Evolutionary conservation across 2,329 filamentous ascomycete genomes (phyloP).

Genomic region (Fusarium keratoplasticum): DNA sequence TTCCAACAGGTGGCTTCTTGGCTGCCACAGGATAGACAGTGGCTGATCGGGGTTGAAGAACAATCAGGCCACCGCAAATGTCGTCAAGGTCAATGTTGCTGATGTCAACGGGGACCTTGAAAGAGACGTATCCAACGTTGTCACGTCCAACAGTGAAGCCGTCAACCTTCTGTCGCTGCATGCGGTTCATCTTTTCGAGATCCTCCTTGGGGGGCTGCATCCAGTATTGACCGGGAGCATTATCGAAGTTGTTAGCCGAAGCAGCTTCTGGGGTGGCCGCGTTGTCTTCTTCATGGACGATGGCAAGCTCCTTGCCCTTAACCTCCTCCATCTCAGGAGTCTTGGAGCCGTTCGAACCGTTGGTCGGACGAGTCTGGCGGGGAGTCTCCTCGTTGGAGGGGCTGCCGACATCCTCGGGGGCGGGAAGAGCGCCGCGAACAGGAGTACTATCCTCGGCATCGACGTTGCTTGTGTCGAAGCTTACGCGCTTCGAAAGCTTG

Average conservation of each 20-base stretch:
- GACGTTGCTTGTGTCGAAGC: constrained; percentile 79
- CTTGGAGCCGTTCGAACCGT: constrained; percentile 55
- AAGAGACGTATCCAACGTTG: constrained; percentile 83
- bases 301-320: constrained; percentile 79
- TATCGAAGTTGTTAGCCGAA: constrained; percentile 49
- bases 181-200: constrained; percentile 81
- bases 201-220: constrained; percentile 82
- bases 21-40: constrained; percentile 85
- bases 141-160: constrained; percentile 86
- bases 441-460: constrained; percentile 51
- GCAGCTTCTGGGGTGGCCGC: constrained; percentile 45
- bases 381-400: constrained; percentile 52
- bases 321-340: constrained; percentile 77
- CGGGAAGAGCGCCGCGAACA: constrained; percentile 50
- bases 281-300: constrained; percentile 78
- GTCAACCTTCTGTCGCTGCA: constrained; percentile 79
- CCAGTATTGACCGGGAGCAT: constrained; percentile 83
- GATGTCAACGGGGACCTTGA: constrained; percentile 85
- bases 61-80: constrained; percentile 81
- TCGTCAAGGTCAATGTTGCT: constrained; percentile 82
- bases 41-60: constrained; percentile 80
- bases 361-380: constrained; percentile 61
- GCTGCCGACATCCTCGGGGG: constrained; percentile 46
- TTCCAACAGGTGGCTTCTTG: constrained; percentile 85
- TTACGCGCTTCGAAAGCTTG: constrained; percentile 86